Evolutionary conservation across 495 filamentous ascomycete species (phyloP).

Genomic region (Penicillium waksmanii): DNA sequence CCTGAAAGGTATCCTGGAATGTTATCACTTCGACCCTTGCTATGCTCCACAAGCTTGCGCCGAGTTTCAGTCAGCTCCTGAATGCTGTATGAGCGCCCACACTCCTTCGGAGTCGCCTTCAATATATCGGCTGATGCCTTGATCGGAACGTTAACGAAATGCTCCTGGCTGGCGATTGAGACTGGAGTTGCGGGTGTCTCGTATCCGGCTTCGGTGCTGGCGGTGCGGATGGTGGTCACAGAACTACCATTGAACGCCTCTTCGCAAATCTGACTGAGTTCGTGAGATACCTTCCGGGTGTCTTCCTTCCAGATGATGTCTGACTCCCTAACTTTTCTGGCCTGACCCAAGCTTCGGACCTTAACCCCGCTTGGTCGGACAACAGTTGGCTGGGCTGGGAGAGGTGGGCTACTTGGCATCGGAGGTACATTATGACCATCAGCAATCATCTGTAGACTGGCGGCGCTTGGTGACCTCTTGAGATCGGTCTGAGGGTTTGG

Average conservation of each 20-base stretch:
- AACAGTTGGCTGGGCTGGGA: conserved; percentile 47
- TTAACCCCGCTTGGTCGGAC: conserved; percentile 38
- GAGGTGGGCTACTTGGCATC: conserved; percentile 36
- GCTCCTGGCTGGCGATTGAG: conserved; percentile 40
- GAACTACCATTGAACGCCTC: conserved; percentile 83
- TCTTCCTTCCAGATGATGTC: conserved; percentile 62
- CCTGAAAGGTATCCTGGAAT: conserved; percentile 55
- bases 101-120: conserved; percentile 9
- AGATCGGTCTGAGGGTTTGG: conserved; percentile 13
- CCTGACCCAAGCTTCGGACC: conserved; percentile 30
- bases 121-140: conserved; percentile 4
- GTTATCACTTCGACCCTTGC: conserved; percentile 38
- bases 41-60: conserved; percentile 55
- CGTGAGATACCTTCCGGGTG: conserved; percentile 65
- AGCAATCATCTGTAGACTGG: conserved; percentile 32
- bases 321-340: conserved; percentile 45
- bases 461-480: conserved; percentile 32
- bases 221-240: conserved; percentile 51
- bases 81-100: conserved; percentile 46
- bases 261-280: conserved; percentile 70
- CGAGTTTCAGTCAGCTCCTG: conserved; percentile 61
- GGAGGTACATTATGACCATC: conserved; percentile 24
- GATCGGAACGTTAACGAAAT: conserved; percentile 18
- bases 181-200: conserved; percentile 59
- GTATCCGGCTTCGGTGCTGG: conserved; percentile 45